phyloP scores from a whole-genome alignment of 495 filamentous ascomycete species.

The Amniculicola lignicola region DNA sequence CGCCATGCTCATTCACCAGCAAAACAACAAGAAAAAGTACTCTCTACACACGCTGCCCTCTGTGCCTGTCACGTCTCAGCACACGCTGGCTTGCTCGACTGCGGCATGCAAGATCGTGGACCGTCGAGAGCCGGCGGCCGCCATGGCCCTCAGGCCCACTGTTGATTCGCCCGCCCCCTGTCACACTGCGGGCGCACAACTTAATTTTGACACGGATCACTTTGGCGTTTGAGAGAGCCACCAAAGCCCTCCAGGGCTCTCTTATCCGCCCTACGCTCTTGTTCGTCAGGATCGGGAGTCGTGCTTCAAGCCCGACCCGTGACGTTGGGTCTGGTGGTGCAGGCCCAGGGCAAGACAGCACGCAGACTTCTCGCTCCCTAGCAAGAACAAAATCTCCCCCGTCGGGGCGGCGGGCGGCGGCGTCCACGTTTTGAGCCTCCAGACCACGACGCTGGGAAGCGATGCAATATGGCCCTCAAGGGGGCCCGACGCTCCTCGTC shows the following conservation, averaged over 20 bases:
- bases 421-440: slow-evolving; percentile 37
- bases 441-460: slow-evolving; percentile 24
- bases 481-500: not conserved
- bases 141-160: slow-evolving; percentile 10
- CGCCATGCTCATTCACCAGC: too few relatives aligned
- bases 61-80: too few relatives aligned
- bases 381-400: too few relatives aligned
- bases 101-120: slow-evolving; percentile 2
- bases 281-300: slow-evolving; percentile 11
- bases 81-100: too few relatives aligned
- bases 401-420: slow-evolving; percentile 21
- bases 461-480: slow-evolving; percentile 1
- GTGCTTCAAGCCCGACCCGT: slow-evolving; percentile 30
- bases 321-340: slow-evolving; percentile 31
- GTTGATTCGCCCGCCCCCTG: slow-evolving; percentile 24
- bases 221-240: slow-evolving; percentile 24
- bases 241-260: slow-evolving; percentile 26
- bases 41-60: too few relatives aligned
- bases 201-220: slow-evolving; percentile 34
- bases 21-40: too few relatives aligned
- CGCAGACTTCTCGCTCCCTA: slow-evolving; percentile 1
- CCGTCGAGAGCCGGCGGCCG: not conserved
- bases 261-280: slow-evolving; percentile 18
- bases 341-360: slow-evolving; percentile 9
- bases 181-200: slow-evolving; percentile 22